Base-by-base conservation (phyloP, 2,329 filamentous ascomycete species). In the Ambrosiella cleistominuta region DNA sequence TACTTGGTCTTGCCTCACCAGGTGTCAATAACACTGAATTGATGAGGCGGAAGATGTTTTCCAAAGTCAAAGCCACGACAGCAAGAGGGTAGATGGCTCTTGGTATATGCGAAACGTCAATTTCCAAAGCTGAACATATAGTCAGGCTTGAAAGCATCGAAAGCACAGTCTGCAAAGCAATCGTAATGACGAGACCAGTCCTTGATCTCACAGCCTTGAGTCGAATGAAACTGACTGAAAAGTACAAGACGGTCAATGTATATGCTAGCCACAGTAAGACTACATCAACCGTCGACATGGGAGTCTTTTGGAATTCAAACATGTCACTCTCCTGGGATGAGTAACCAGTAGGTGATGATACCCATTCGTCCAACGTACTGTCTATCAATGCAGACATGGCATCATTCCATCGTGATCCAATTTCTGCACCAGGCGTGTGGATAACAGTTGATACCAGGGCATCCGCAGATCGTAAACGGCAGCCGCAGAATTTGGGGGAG, bases 81-180 rank as follows among this genome's bases (percentile, higher is more conserved):
- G 88, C 83, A 8, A 88, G 76, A 0, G 86, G 86, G 66, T 89
- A 91, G 40, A 81, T 81, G 56, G 83, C 83, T 61, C 82, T 76
- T 2, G 86, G 86, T 54, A 91, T 84, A 62, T 80, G 81, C 8
- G 84, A 86, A 13, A 91, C 71, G 64, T 90, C 84, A 64, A 90
- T 79, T 62, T 84, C 83, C 62, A 88, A 76, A 51, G 88, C 75
- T 39, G 85, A 85, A 65, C 86, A 90, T 42, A 91, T 74, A 0
- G 86, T 88, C 65, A 91, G 87, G 68, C 85, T 89, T 3, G 85
- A 86, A 69, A 87, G 75, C 64, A 89, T 82, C 13, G 85, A 86
- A 39, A 86, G 78, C 2, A 78, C 71, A 63, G 86, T 82, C 70
- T 91, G 86, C 0, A 75, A 77, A 60, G 84, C 71, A 50, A 88